Base-by-base conservation (phyloP, 164 flowering plant genomes). In the Akebia trifoliata region DNA sequence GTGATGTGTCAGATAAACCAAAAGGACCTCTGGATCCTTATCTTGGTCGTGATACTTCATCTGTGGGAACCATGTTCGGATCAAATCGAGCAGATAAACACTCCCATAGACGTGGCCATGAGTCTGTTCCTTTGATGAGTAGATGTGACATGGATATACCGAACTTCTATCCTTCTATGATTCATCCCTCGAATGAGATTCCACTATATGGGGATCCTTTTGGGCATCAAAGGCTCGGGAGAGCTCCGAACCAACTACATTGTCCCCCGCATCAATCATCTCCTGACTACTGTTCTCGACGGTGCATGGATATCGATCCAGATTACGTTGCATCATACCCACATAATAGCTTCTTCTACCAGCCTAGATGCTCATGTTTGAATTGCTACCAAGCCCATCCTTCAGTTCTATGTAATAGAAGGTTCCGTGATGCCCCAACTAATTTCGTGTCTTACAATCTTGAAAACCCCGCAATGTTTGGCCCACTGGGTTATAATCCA, bases 351-450 rank as follows among this genome's bases (percentile, higher is more conserved):
- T 57, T 61, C 54, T 69, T 68, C 64, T 86, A 82, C 60, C 86
- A 76, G 24, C 76, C 81, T 38, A 47, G 81, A 8, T 85, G 90
- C 70, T 69, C 82, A 60, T 87, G 93, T 60, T 63, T 62, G 32
- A 74, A 68, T 21, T 87, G 90, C 62, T 73, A 61, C 73, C 75
- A 73, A 54, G 73, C 60, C 43, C 80, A 76, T 36, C 68, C 72
- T 32, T 12, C 68, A 22, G 49, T 66, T 54, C 43, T 63, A 8
- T 8, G 44, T 49, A 63, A 78, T 59, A 65, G 56, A 52, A 67
- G 76, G 36, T 72, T 73, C 31, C 47, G 64, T 8, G 69, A 71
- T 57, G 50, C 56, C 10, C 69, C 72, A 45, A 55, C 48, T 20
- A 74, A 74, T 69, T 67, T 71, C 14, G 36, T 64, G 45, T 54